Conservation (phyloP, 805 yeast genomes). For the Brettanomyces naardenensis region DNA sequence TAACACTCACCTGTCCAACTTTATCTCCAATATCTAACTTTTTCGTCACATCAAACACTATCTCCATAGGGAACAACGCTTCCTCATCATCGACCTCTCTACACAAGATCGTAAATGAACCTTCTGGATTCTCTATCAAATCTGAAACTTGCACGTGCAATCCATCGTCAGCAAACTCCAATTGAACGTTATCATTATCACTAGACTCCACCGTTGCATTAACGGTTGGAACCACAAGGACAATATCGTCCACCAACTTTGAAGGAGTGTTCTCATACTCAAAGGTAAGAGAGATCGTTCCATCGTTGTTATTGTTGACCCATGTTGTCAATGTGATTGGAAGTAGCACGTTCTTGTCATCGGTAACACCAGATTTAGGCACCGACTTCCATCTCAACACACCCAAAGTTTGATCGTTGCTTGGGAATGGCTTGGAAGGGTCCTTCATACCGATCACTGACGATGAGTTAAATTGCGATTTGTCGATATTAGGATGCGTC, state of each 20-base stretch:
- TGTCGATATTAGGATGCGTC: slow-evolving; percentile 95
- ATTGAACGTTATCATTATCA: slow-evolving; percentile 46
- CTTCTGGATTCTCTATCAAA: slow-evolving; percentile 43
- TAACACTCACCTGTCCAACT: slow-evolving; percentile 58
- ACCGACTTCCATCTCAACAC: slow-evolving; percentile 87
- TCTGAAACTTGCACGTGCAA: slow-evolving; percentile 55
- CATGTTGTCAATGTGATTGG: slow-evolving; percentile 81
- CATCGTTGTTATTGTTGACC: slow-evolving; percentile 60
- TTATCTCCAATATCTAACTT: slow-evolving; percentile 20
- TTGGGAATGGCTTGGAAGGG: slow-evolving; percentile 73
- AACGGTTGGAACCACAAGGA: slow-evolving; percentile 59
- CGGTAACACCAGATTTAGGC: slow-evolving; percentile 38
- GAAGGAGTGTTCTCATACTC: slow-evolving; percentile 72
- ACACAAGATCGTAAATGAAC: slow-evolving; percentile 73
- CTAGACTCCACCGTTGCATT: slow-evolving; percentile 44
- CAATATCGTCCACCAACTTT: slow-evolving; percentile 44
- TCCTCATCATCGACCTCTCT: slow-evolving; percentile 69
- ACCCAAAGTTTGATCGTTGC: slow-evolving; percentile 84
- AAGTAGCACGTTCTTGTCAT: slow-evolving; percentile 46
- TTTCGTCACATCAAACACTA: slow-evolving; percentile 44
- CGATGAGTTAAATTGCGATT: slow-evolving; percentile 49
- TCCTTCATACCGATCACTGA: slow-evolving; percentile 70
- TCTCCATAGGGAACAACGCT: slow-evolving; percentile 79
- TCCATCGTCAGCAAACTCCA: slow-evolving; percentile 60
- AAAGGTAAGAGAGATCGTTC: slow-evolving; percentile 65